phyloP scores from a whole-genome alignment of 768 basidiomycete genomes.

The Suillus subluteus region DNA sequence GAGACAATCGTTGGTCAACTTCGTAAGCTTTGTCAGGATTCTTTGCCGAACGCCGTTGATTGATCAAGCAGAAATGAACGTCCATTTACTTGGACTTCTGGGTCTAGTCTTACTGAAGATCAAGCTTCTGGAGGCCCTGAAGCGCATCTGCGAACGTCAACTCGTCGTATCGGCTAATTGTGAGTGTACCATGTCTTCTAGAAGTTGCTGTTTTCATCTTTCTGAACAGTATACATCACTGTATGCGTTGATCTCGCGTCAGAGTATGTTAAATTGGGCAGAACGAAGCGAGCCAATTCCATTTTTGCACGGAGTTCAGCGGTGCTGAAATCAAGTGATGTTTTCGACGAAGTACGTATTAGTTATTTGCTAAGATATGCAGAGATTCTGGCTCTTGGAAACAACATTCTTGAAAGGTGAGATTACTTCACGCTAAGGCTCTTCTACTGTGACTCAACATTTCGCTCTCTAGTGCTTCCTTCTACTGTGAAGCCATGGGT shows the following conservation, averaged over 20 bases:
- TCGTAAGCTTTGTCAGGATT: constrained; percentile 43
- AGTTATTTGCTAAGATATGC: constrained; percentile 68
- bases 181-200: constrained; percentile 30
- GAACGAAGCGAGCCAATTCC: constrained; percentile 61
- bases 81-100: constrained; percentile 69
- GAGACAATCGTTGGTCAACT: constrained; percentile 48
- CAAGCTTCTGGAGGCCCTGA: constrained; percentile 64
- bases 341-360: constrained; percentile 55
- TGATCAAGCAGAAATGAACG: constrained; percentile 48
- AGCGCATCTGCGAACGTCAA: constrained; percentile 60
- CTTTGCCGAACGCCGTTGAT: not conserved
- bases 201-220: constrained; percentile 1
- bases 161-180: constrained; percentile 49
- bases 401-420: constrained; percentile 65
- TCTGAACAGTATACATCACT: constrained; percentile 55
- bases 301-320: constrained; percentile 66
- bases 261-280: constrained; percentile 82
- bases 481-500: constrained; percentile 64
- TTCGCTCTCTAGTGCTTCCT: constrained; percentile 40
- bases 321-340: constrained; percentile 44
- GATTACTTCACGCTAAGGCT: constrained; percentile 3
- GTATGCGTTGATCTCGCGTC: constrained; percentile 74
- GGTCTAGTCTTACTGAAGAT: constrained; percentile 69
- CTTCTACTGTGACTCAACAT: constrained; percentile 5
- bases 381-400: constrained; percentile 61